Conservation (phyloP, 2,329 filamentous ascomycete species). For the Claviceps digitariae region DNA sequence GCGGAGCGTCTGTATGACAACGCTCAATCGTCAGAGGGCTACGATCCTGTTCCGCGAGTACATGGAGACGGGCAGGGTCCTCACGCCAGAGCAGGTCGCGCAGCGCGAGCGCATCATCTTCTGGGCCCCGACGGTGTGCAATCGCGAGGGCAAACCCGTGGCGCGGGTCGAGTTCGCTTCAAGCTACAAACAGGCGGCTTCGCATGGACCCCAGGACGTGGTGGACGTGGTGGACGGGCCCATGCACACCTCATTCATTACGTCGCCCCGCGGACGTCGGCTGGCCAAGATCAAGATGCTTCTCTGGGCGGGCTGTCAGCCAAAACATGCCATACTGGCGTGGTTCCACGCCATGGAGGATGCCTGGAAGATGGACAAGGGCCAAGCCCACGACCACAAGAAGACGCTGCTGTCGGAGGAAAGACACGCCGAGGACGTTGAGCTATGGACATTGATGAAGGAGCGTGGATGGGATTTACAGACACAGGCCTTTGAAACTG, state of each 20-base stretch:
- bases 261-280: slow-evolving; percentile 9
- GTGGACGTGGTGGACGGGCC: slow-evolving; percentile 17
- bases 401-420: slow-evolving; percentile 7
- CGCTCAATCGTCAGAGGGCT: slow-evolving; percentile 74
- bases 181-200: slow-evolving; percentile 26
- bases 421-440: slow-evolving; percentile 5
- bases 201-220: slow-evolving; percentile 7
- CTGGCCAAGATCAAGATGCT: slow-evolving; percentile 21
- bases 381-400: slow-evolving; percentile 9
- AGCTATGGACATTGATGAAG: slow-evolving; percentile 17
- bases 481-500: slow-evolving; percentile 23
- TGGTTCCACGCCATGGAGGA: slow-evolving; percentile 26
- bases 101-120: slow-evolving; percentile 49
- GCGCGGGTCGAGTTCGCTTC: slow-evolving; percentile 27
- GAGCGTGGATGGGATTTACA: slow-evolving; percentile 22
- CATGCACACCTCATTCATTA: slow-evolving; percentile 17
- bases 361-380: slow-evolving; percentile 19
- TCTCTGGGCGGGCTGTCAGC: slow-evolving; percentile 17
- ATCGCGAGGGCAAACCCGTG: slow-evolving; percentile 13
- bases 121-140: slow-evolving; percentile 21
- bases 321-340: slow-evolving; percentile 18
- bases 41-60: slow-evolving; percentile 58
- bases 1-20: slow-evolving; percentile 67
- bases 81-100: slow-evolving; percentile 54
- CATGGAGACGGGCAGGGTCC: slow-evolving; percentile 33